Evolutionary conservation across 2,329 filamentous ascomycete genomes (phyloP), one percentile per base, ranked within the genome.

Genomic region (Aspergillus texensis): DNA sequence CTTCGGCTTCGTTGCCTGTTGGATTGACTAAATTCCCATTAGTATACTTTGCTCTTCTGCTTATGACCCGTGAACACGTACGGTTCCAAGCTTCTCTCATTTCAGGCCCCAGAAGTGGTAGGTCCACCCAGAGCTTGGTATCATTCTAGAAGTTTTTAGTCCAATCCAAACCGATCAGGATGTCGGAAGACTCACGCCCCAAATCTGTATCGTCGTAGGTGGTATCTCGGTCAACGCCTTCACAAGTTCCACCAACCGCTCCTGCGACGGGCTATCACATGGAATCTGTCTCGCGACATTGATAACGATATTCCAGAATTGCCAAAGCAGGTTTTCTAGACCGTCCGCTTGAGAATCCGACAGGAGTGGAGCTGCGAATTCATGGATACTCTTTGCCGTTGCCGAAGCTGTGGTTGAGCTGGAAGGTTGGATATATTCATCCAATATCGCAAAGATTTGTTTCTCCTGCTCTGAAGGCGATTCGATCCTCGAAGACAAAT

Each of bases 1-100:
- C 19, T 24, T 54, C 41, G 21, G 55, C 10, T 9, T 32, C 21
- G 9, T 45, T 46, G 32, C 32, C 19, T 4, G 57, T 58, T 45
- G 63, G 63, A 4, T 39, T 57, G 58, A 26, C 45, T 46, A 14
- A 48, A 6, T 4, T 21, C 5, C 2, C 1, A 30, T 52, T 28
- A 12, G 39, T 45, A 50, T 34, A 34, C 14, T 41, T 28, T 21
- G 19, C 1, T 28, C 14, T 43, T 24, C 12, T 16, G 14, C n/a
- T 14, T 14, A 45, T 32, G 16, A 26, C 32, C 28, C 19, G 39
- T 9, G 26, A 21, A 21, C 11, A 61, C 57, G 24, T 56, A 66
- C 64, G 16, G 26, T 53, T 58, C 62, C 64, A 66, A 28, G 60
- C 52, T 57, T 66, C 62, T 54, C 57, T 36, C 62, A 66, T 50